A percentile compares a stretch with the other conserved stretches of the same genome.
Evolutionary conservation across 2,329 filamentous ascomycete genomes (phyloP).

Genomic region (Colletotrichum cereale): DNA sequence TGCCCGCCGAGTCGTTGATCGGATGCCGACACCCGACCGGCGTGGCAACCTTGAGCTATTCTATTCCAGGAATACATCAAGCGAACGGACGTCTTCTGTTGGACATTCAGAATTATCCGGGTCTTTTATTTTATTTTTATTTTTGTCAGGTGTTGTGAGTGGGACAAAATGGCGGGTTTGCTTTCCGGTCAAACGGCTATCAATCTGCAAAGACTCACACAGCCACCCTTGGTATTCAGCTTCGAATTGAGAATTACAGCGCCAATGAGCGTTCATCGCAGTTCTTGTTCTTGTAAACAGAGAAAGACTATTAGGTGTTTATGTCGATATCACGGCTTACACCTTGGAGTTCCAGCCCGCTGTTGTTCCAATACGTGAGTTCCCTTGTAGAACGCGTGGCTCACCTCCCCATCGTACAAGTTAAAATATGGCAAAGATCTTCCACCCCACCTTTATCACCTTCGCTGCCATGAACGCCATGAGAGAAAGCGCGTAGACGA

Average conservation of each 20-base stretch:
- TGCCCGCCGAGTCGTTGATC: neutral
- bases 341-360: no score
- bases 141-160: neutral
- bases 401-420: neutral
- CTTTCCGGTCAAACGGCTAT: neutral
- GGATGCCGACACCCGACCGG: neutral
- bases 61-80: neutral
- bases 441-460: conserved; percentile 46
- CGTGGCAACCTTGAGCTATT: neutral
- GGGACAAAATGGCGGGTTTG: neutral
- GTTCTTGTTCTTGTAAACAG: no score
- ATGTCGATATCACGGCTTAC: no score
- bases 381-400: no score
- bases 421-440: conserved; percentile 24
- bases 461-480: conserved; percentile 69
- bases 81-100: neutral
- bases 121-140: no score
- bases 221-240: neutral
- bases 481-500: conserved; percentile 69
- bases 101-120: neutral
- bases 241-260: no score
- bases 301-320: no score
- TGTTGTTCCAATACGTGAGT: no score
- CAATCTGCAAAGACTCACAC: neutral
- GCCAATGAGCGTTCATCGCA: no score